Evolutionary conservation across 2,329 filamentous ascomycete species (phyloP), one percentile per base, ranked within the genome.

Genomic region (Ophiobolus disseminans): DNA sequence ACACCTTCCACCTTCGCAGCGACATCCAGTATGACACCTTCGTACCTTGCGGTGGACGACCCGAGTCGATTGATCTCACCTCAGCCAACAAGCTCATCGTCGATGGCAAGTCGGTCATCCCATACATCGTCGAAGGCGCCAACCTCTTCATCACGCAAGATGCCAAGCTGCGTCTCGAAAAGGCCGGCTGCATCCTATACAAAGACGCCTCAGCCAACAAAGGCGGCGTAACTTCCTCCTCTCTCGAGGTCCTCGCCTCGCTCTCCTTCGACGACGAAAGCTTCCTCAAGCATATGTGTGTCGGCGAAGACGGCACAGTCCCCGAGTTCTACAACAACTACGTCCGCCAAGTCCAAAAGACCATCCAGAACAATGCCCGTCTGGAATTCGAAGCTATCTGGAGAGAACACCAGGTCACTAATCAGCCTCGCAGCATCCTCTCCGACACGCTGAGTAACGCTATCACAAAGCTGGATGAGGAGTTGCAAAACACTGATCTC

Each of bases 71-170:
- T 61, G 93, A 99, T 72, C 84, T 97, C 49, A 88, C 90, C 46
- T 90, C 88, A 6, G 93, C 92, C 53, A 87, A 83, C 76, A 90
- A 89, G 73, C 83, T 99, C 55, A 97, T 99, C 75, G 86, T 88
- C 70, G 86, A 96, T 55, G 91, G 92, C 76, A 97, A 96, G 79
- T 82, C 84, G 17, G 85, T 83, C 9, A 88, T 99, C 52, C 92
- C 93, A 1, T 99, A 95, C 77, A 94, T 99, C 44, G 93, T 99
- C 35, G 94, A 99, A 77, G 94, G 94, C 43, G 94, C 94, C 75
- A 99, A 97, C 74, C 81, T 99, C 45, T 99, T 99, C 83, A 95
- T 99, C 76, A 97, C 94, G 0, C 94, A 99, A 75, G 94, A 99
- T 66, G 93, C 93, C 64, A 97, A 97, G 80, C 83, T 97, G 45